phyloP scores from a whole-genome alignment of 2,329 filamentous ascomycete species.

The Sphaerulina vaccinii region DNA sequence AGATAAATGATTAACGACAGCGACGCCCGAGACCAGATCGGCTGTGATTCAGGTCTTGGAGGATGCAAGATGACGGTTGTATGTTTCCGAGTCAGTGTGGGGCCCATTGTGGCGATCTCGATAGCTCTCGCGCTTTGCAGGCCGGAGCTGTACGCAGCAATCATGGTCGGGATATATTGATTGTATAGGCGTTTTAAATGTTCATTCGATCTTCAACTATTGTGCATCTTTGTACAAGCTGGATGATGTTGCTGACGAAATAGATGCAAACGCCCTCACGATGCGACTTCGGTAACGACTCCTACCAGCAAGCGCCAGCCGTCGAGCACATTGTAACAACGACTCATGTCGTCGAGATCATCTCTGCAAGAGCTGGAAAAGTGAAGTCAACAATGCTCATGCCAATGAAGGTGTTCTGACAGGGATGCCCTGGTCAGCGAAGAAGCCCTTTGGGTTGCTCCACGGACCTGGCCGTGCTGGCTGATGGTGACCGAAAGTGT shows the following conservation, averaged over 20 bases:
- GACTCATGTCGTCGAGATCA: not conserved
- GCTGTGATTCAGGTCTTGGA: not conserved
- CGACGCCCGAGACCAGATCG: slow-evolving; percentile 8
- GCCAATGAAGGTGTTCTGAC: not conserved
- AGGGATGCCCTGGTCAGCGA: not conserved
- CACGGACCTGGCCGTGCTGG: no score
- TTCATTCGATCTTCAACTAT: slow-evolving; percentile 9
- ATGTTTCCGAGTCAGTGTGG: slow-evolving; percentile 4
- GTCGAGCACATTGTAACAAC: not conserved
- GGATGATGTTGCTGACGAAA: not conserved
- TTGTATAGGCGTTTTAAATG: slow-evolving; percentile 15
- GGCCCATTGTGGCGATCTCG: slow-evolving; percentile 13
- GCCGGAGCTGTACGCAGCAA: slow-evolving; percentile 5
- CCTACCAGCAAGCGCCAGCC: not conserved
- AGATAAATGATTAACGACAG: slow-evolving; percentile 3
- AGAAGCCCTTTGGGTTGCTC: no score
- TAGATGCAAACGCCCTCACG: not conserved
- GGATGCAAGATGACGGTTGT: slow-evolving; percentile 11
- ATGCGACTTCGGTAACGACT: not conserved
- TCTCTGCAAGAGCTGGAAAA: slow-evolving; percentile 8
- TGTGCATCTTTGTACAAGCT: not conserved
- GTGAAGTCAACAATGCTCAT: not conserved
- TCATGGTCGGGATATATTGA: slow-evolving; percentile 5
- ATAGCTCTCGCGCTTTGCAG: slow-evolving; percentile 12
- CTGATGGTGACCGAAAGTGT: no score